Evolutionary conservation across 2,329 filamentous ascomycete genomes (phyloP), one percentile per base, ranked within the genome.

Genomic region (Neonectria faginata): DNA sequence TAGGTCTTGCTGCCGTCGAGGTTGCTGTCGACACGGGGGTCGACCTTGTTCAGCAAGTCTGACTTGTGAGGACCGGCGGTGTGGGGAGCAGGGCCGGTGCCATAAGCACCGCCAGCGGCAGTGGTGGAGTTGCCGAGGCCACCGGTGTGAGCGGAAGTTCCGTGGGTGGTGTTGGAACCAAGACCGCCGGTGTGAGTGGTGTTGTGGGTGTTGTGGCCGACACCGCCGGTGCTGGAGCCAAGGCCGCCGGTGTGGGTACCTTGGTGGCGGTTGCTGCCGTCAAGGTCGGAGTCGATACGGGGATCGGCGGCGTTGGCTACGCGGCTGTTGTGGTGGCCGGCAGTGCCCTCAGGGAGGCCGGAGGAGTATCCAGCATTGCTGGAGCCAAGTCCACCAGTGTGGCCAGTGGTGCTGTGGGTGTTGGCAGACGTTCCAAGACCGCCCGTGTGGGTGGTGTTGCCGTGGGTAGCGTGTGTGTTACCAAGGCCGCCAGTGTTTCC

Each of bases 11-110:
- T 77, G 50, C 79, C 75, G 60, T 84, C 82, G 20, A 84, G 79
- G 71, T 88, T 81, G 9, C 82, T 84, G 70, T 88, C 85, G 36
- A 87, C 81, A 9, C 84, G 78, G 14, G 85, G 85, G 61, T 88
- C 86, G 2, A 75, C 47, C 71, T 85, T 85, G 79, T 88, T 88
- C 22, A 78, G 69, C 16, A 81, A 10, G 63, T 84, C 79, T 2
- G 80, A 82, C 61, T 70, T 70, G 74, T 88, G 84, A 47, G 85
- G 85, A 0, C 85, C 85, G 2, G 76, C 77, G 8, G 77, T 79
- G 44, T 63, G 69, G 27, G 70, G 64, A 16, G 76, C 75, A 22
- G 73, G 71, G 18, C 74, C 75, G 3, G 66, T 81, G 9, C 84
- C 83, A 50, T 77, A 69, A 3, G 69, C 73, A 14, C 78, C 60